Conservation (phyloP, 2,329 filamentous ascomycete species). For the Alternaria postmessia region DNA sequence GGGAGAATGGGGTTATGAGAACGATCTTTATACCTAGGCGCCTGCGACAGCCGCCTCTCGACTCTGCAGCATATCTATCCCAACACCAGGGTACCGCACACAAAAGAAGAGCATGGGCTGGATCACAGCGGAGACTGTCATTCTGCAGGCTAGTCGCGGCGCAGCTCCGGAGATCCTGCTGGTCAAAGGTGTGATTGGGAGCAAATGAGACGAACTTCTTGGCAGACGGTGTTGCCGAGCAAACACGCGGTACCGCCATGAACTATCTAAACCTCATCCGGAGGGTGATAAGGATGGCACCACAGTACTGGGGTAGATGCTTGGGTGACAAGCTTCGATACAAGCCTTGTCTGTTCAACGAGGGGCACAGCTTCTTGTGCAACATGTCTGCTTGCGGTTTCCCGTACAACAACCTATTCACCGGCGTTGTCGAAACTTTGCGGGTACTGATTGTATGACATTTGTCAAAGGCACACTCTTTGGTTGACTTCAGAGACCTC, state of each 20-base stretch:
- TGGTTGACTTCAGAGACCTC: neutral
- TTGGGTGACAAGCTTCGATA: slow-evolving; percentile 17
- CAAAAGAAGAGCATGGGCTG: slow-evolving; percentile 5
- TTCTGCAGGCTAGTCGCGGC: slow-evolving; percentile 24
- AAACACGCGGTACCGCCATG: slow-evolving; percentile 22
- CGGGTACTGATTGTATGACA: slow-evolving; percentile 1
- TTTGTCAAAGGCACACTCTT: neutral
- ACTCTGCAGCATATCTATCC: slow-evolving; percentile 15
- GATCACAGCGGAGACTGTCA: slow-evolving; percentile 22
- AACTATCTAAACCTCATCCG: slow-evolving; percentile 27
- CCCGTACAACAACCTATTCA: neutral
- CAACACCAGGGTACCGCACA: neutral
- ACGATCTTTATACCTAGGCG: slow-evolving; percentile 36
- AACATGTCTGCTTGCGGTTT: neutral
- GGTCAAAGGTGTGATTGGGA: slow-evolving; percentile 29
- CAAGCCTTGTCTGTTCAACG: slow-evolving; percentile 26
- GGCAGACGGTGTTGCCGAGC: slow-evolving; percentile 21
- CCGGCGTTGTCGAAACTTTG: neutral
- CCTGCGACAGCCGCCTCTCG: slow-evolving; percentile 22
- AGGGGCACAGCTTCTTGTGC: slow-evolving; percentile 23
- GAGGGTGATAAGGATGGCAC: slow-evolving; percentile 36
- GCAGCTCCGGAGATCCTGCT: slow-evolving; percentile 22
- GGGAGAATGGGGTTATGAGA: slow-evolving; percentile 27
- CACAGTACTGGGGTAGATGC: slow-evolving; percentile 17
- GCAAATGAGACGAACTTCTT: slow-evolving; percentile 25